Conservation (phyloP, 441 rosid species). For the Macaranga tanarius region DNA sequence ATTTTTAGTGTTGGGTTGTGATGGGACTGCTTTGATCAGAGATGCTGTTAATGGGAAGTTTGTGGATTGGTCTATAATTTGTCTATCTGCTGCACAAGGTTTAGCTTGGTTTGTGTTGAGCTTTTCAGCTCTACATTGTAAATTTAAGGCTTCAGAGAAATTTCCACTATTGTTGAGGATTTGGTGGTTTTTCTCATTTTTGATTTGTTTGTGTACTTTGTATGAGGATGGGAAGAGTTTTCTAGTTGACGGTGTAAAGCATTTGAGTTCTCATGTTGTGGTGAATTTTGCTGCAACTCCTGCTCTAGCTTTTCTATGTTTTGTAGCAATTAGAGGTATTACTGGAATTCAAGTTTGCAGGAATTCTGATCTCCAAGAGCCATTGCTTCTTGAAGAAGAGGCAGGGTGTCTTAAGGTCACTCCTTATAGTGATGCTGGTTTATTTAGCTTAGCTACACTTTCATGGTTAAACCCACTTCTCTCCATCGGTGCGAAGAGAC, state of each 20-base stretch:
- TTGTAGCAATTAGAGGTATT: conserved; percentile 64
- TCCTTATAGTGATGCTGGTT: conserved; percentile 70
- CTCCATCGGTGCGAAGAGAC: conserved; percentile 89
- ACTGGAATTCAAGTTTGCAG: conserved; percentile 62
- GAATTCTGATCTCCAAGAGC: conserved; percentile 78
- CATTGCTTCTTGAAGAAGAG: conserved; percentile 75
- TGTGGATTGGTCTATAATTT: conserved; percentile 58
- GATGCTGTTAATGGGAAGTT: conserved; percentile 36
- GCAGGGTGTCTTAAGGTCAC: conserved; percentile 82
- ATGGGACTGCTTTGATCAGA: conserved; percentile 65
- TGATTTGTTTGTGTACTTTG: conserved; percentile 62
- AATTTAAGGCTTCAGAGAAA: conserved; percentile 70
- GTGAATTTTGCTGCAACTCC: conserved; percentile 80
- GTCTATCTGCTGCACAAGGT: conserved; percentile 63
- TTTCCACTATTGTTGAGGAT: conserved; percentile 77
- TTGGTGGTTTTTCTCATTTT: conserved; percentile 87
- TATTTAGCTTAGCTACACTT: conserved; percentile 77
- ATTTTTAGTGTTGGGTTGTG: conserved; percentile 66
- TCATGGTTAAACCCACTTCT: conserved; percentile 98
- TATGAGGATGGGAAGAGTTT: conserved; percentile 69
- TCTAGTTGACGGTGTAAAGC: conserved; percentile 48
- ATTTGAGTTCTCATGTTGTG: conserved; percentile 63
- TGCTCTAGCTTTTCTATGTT: conserved; percentile 83
- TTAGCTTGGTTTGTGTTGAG: conserved; percentile 85
- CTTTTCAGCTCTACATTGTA: conserved; percentile 74